Evolutionary conservation across 306 rosid genomes (phyloP), one percentile per base, ranked within the genome.

Genomic region (Prunus fruticosa): DNA sequence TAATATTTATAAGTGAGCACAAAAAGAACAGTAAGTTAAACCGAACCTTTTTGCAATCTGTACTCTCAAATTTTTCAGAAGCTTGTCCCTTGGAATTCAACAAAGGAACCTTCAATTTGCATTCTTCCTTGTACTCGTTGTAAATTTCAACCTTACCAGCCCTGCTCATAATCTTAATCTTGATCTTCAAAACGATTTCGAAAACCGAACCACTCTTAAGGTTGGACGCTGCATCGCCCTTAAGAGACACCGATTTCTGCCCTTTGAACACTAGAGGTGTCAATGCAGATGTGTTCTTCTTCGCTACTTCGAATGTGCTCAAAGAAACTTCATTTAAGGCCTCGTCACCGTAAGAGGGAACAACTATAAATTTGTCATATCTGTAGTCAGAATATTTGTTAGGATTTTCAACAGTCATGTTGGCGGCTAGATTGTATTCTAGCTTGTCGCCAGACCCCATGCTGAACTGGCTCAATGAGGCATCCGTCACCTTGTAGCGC

Each of bases 401-500:
- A 28, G 10, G 41, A 28, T 62, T 62, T 20, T 62, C 43, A 18
- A 28, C 43, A 4, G 43, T 62, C 11, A 62, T 28, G 11, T 62
- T 62, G n/a, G 11, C 43, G 38, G 19, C 67, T 27, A 62, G 43
- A 4, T 62, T 62, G 67, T 62, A 62, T 0, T 27, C 67, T 9
- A 62, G 43, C 53, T 38, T 73, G 77, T 80, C 50, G 46, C 53
- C 38, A 76, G 43, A 25, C 34, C 64, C 41, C 20, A 61, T 67
- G 70, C 82, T 79, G 74, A 88, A 86, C 47, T 75, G 82, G 2
- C 85, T 79, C 74, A 90, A 90, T 2, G 71, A 67, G 22, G 90
- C 86, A 7, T 90, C 82, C 0, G 74, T 64, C 15, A 86, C 89
- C 25, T 75, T 38, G 22, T 78, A 75, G 51, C 52, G 53, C 76